Base-by-base conservation (phyloP, 148 eudicot species). In the Persicaria tinctoria region DNA sequence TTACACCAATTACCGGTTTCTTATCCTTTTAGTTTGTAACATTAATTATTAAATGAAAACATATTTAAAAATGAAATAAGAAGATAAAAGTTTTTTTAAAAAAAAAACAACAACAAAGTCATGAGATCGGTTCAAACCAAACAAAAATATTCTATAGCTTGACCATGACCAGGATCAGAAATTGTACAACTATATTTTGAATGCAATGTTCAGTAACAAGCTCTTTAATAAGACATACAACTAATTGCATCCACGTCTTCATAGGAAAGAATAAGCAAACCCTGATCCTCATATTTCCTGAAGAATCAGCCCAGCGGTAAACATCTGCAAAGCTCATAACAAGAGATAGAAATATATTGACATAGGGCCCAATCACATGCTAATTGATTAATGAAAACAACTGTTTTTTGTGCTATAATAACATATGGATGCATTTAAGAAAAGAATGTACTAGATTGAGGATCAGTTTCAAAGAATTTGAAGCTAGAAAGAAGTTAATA, bases 241-340 rank as follows among this genome's bases (percentile, higher is more conserved):
- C 78, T 73, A 96, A 77, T 10, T 89, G 92, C 80, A 91, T 73
- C 99, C 99, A 92, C 72, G 94, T 90, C 85, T 78, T 87, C 76
- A 90, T 79, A 51, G 99, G 99, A 60, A 96, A 96, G 81, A 85
- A 96, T 51, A 96, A 72, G 87, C 99, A 96, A 76, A 87, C 87
- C 81, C 99, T 86, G 57, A 92, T 84, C 82, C 70, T 87, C 97
- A 92, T 87, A 72, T 85, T 80, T 72, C 89, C 93, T 45, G 93
- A 88, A 69, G 81, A 71, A 80, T 89, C 85, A 72, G 91, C 97
- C 97, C 97, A 89, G 62, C 73, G 82, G 78, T 92, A 96, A 79
- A 96, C 92, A 83, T 96, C 97, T 96, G 90, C 84, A 84, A 78
- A 60, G 14, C 17, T 66, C 70, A 41, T 66, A 38, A 44, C 48